Evolutionary conservation across 192 early-diverging fungal species (phyloP).

Genomic region (Coemansia sp.): DNA sequence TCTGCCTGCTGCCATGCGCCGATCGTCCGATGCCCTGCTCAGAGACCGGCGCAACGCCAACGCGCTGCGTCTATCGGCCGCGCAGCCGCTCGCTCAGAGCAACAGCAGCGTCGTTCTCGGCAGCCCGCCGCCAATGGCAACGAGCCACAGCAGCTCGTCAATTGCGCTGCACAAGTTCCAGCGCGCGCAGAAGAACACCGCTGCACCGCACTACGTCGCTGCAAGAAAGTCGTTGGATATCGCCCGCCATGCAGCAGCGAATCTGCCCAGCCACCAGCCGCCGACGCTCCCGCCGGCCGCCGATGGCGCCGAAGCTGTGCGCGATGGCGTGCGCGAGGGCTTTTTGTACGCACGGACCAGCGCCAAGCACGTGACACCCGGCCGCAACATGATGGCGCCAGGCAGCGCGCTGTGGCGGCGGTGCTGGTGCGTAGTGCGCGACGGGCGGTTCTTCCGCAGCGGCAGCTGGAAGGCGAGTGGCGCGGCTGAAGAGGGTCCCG

Average conservation of each 20-base stretch:
- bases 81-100: conserved; percentile 18
- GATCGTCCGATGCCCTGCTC: conserved; percentile 1
- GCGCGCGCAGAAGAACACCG: not conserved
- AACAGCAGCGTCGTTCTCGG: conserved; percentile 8
- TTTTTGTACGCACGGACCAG: conserved; percentile 32
- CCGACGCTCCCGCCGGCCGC: not conserved
- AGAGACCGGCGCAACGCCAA: conserved; percentile 10
- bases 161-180: not conserved
- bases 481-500: not conserved
- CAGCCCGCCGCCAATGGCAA: not conserved
- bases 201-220: not conserved
- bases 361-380: conserved; percentile 9
- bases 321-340: conserved; percentile 41
- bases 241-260: not conserved
- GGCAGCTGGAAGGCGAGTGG: conserved; percentile 8
- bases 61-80: conserved; percentile 33
- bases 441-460: conserved; percentile 30
- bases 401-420: conserved; percentile 37
- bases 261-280: conserved; percentile 1
- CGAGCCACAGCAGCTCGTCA: conserved; percentile 1
- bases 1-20: conserved; percentile 5
- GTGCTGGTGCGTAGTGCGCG: conserved; percentile 48
- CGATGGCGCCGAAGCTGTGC: conserved; percentile 1
- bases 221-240: not conserved
- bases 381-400: conserved; percentile 25